Base-by-base conservation (phyloP, 78 protist species). In the Dictyostelium citrinum region DNA sequence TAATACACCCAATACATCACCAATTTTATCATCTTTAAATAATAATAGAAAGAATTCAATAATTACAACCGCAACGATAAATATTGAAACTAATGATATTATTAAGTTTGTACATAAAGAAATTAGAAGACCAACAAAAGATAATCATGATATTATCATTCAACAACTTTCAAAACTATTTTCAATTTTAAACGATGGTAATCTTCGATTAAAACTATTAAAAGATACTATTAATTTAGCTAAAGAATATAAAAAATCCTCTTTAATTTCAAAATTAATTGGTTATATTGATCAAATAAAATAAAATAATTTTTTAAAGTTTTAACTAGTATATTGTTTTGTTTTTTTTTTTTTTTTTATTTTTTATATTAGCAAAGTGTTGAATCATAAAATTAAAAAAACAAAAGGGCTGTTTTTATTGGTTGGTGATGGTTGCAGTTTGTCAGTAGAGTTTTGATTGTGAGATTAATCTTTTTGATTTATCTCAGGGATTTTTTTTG, bases 91-190 rank as follows among this genome's bases (percentile, higher is more conserved):
- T 33, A 51, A 51, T 51, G 33, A 79, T 37, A 79, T 79, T 79
- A 79, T 45, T 51, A 79, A 79, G 55, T 79, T 79, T 79, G 71
- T 79, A 79, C 33, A 55, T 55, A 79, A 35, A 79, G 84, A 79
- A 79, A 79, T 79, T 55, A 45, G 84, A 79, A 79, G 35, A 20
- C 72, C 84, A 79, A 79, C 71, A 2, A 79, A 79, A 79, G 71
- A 45, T 17, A 79, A 79, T 33, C 22, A 79, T 51, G 84, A 79
- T 31, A 37, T 79, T 24, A 79, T 79, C 3, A 55, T 79, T 17
- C 17, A 29, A 5, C 67, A 51, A 31, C 33, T 79, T 11, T 33
- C 55, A n/a, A n/a, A 79, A 55, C 45, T 51, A 33, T 49, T 49
- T 49, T 49, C 60, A 16, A 49, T 49, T 49, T 31, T 22, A 27